Evolutionary conservation across 352 stramenopile species (phyloP).

Genomic region (Pythium chondricola): DNA sequence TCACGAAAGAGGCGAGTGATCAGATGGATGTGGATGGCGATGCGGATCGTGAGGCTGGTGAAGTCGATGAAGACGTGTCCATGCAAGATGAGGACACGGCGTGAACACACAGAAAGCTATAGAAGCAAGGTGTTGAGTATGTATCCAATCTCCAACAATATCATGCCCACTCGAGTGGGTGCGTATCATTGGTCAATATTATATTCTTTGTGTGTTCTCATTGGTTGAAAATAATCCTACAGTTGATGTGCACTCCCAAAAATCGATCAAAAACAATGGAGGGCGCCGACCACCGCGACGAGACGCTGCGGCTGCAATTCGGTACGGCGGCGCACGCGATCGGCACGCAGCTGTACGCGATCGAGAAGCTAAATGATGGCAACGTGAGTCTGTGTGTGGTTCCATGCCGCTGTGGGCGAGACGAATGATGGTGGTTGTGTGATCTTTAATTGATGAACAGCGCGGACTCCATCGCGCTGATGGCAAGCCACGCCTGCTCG

Average conservation of each 20-base stretch:
- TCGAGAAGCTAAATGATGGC: slow-evolving; percentile 36
- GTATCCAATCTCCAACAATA: neutral
- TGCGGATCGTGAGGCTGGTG: slow-evolving; percentile 17
- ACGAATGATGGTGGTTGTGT: neutral
- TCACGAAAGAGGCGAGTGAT: slow-evolving; percentile 12
- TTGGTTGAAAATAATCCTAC: neutral
- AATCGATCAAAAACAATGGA: neutral
- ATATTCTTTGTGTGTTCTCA: neutral
- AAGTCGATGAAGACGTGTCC: slow-evolving; percentile 18
- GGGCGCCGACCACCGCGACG: slow-evolving; percentile 18
- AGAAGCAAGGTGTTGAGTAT: neutral
- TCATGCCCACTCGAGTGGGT: neutral
- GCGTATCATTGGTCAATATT: slow-evolving; percentile 3
- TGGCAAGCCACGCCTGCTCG: slow-evolving; percentile 41
- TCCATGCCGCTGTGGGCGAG: neutral
- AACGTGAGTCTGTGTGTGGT: slow-evolving; percentile 33
- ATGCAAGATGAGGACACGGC: neutral
- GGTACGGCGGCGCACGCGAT: slow-evolving; percentile 60
- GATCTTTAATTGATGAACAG: slow-evolving; percentile 4
- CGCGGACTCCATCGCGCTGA: slow-evolving; percentile 21
- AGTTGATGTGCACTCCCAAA: neutral
- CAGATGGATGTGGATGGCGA: slow-evolving; percentile 1
- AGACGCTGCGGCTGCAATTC: slow-evolving; percentile 69
- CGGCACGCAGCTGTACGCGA: slow-evolving; percentile 46
- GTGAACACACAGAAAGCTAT: neutral